These are phyloP conservation scores for Priceomyces carsonii DNA, from an alignment of 805 yeast species.

Conservation along the genomic window DNA sequence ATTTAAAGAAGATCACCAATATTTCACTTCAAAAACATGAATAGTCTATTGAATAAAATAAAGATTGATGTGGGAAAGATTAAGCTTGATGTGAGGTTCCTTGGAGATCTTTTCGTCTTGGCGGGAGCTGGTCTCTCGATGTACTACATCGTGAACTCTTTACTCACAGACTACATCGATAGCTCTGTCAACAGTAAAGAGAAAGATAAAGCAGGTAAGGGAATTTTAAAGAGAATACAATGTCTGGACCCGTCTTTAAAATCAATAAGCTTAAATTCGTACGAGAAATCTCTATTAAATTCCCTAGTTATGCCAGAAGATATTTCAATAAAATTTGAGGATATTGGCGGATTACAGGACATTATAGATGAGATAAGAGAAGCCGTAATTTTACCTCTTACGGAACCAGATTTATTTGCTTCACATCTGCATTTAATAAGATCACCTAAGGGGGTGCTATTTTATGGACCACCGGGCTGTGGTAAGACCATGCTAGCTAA, in stretches of 20 bases:
- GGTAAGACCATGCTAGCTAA: slow-evolving; percentile 98
- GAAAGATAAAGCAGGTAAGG: slow-evolving; percentile 62
- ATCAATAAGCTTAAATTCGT: slow-evolving; percentile 57
- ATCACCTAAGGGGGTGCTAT: slow-evolving; percentile 91
- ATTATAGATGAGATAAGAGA: slow-evolving; percentile 86
- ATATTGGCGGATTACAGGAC: slow-evolving; percentile 85
- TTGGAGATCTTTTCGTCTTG: slow-evolving; percentile 43
- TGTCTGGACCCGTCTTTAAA: slow-evolving; percentile 57
- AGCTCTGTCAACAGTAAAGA: slow-evolving; percentile 49
- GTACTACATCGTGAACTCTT: slow-evolving; percentile 56
- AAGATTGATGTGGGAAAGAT: slow-evolving; percentile 39
- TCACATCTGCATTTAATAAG: slow-evolving; percentile 69
- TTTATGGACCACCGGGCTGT: slow-evolving; percentile 97
- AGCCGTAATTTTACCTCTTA: slow-evolving; percentile 82
- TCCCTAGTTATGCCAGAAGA: slow-evolving; percentile 85
- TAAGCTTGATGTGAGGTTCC: slow-evolving; percentile 38
- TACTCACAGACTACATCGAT: slow-evolving; percentile 37
- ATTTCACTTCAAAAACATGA: too few relatives aligned
- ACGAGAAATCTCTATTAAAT: slow-evolving; percentile 76
- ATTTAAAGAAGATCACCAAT: neutral
- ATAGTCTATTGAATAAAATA: slow-evolving; percentile 27
- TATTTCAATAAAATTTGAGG: slow-evolving; percentile 71
- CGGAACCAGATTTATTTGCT: slow-evolving; percentile 69
- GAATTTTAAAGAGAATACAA: slow-evolving; percentile 34
- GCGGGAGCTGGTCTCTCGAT: slow-evolving; percentile 69